These are phyloP conservation scores for Pseudocercospora macadamiae DNA, from an alignment of 2,329 filamentous ascomycete species.

Conservation along the genomic window DNA sequence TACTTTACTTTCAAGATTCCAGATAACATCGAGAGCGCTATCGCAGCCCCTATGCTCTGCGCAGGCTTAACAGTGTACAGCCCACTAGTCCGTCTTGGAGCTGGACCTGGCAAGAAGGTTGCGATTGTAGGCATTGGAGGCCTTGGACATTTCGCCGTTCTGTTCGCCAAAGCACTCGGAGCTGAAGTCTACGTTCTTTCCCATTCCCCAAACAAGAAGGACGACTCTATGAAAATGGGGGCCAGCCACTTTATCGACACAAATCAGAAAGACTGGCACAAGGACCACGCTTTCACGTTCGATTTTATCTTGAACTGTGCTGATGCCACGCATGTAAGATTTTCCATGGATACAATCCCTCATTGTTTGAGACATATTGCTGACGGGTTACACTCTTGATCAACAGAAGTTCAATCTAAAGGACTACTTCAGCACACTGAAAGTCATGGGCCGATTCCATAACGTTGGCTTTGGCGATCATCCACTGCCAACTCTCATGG, in stretches of 20 bases:
- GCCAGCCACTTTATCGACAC: slow-evolving; percentile 64
- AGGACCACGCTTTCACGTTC: slow-evolving; percentile 62
- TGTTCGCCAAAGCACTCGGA: slow-evolving; percentile 57
- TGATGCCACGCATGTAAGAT: too few species aligned
- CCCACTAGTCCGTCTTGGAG: slow-evolving; percentile 74
- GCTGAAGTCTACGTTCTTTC: slow-evolving; percentile 66
- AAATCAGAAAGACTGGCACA: slow-evolving; percentile 61
- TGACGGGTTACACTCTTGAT: too few species aligned
- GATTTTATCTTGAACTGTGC: slow-evolving; percentile 78
- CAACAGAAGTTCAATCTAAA: slow-evolving; percentile 64
- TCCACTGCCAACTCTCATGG: slow-evolving; percentile 62
- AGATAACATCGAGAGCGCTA: slow-evolving; percentile 62
- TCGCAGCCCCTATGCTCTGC: slow-evolving; percentile 76
- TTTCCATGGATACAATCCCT: too few species aligned
- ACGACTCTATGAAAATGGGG: slow-evolving; percentile 61
- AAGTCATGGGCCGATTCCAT: slow-evolving; percentile 80
- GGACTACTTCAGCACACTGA: slow-evolving; percentile 76
- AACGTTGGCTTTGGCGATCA: slow-evolving; percentile 80
- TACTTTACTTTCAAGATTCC: slow-evolving; percentile 78
- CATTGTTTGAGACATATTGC: too few species aligned
- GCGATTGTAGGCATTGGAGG: slow-evolving; percentile 56
- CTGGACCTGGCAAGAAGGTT: slow-evolving; percentile 77
- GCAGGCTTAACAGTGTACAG: slow-evolving; percentile 80
- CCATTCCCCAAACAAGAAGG: slow-evolving; percentile 62
- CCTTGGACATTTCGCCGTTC: slow-evolving; percentile 55